Base-by-base conservation (phyloP, 257 asterid genomes). In the Solanum ahanhuiri region DNA sequence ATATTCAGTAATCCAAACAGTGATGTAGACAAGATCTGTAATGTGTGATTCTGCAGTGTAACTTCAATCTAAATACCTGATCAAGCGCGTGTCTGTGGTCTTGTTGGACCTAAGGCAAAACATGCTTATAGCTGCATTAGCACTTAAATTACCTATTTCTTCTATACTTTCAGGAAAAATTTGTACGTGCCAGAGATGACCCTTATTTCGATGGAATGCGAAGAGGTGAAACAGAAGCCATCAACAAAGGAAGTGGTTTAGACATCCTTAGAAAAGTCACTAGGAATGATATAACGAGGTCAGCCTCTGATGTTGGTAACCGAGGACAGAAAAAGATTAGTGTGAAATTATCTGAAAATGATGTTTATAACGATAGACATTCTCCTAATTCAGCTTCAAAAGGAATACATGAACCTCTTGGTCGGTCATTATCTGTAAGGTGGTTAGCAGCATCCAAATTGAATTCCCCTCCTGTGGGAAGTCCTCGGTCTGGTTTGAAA, bases 161-260 rank as follows among this genome's bases (percentile, higher is more conserved):
- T 11, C 43, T 48, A 20, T 30, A 81, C 84, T 81, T 81, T 18
- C 84, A 81, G 84, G 69, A 39, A 84, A 43, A 84, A 76, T 95
- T 89, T 84, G 84, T 70, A 66, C 94, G 98, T 86, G 92, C 93
- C 85, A 95, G 97, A 34, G 96, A 95, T 83, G 88, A 91, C 86
- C 94, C 94, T 28, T 91, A 89, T 90, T 93, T 95, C 77, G 87
- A 91, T 75, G 97, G 98, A 41, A 93, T 95, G 94, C 89, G 96
- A 88, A 93, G 92, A 90, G 94, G 93, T 66, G 95, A 92, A 82
- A 93, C 94, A 66, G 89, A 86, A 41, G 60, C 28, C 39, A 77
- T 28, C 43, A 90, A 88, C 87, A 93, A 88, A 88, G 93, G 87
- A 69, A 88, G 83, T 72, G 87, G 85, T 72, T 85, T 87, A 14